Evolutionary conservation across 352 stramenopile genomes (phyloP), one percentile per base, ranked within the genome.

Genomic region (Globisporangium echinulatum): DNA sequence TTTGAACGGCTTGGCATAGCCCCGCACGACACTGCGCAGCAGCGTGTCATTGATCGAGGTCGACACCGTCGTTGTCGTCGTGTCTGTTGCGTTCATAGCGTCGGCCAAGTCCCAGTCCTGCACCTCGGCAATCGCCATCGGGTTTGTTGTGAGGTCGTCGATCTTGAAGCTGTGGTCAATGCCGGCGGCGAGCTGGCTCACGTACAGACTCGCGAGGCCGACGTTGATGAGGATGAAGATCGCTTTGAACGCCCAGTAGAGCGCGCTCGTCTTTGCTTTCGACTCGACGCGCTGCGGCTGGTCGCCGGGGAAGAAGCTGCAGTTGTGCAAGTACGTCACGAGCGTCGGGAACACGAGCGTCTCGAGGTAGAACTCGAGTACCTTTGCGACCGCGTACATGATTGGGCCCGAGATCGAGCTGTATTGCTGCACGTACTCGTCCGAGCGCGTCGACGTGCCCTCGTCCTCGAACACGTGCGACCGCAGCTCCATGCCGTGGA

Each of bases 201-300:
- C 62, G 14, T 68, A 68, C 1, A 68, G 51, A 68, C 62, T 68
- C 14, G 62, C 39, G 52, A 65, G 52, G 8, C 62, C 62, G 52
- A 68, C 62, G 48, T 68, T 68, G 52, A 68, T 60, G 40, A 68
- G 57, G 36, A 68, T 66, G 52, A 60, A 61, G 37, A 68, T 56
- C 39, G 51, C 10, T 46, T 61, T 61, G 52, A 68, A 65, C 4
- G 25, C 17, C 62, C 62, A 68, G 42, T 62, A 67, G 7, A 66
- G 53, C 39, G 48, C 64, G 37, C 56, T 59, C 52, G 59, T 53
- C 38, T 69, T 69, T 17, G 44, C 9, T 10, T 62, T 60, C 47
- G 57, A 65, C 51, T 61, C 54, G n/a, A 69, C 55, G 17, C 62
- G 62, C 1, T 61, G 62, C 43, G 66, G 66, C 36, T 69, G 57